Evolutionary conservation across 2,329 filamentous ascomycete species (phyloP), one percentile per base, ranked within the genome.

Genomic region (Mollisiaceae sp.): DNA sequence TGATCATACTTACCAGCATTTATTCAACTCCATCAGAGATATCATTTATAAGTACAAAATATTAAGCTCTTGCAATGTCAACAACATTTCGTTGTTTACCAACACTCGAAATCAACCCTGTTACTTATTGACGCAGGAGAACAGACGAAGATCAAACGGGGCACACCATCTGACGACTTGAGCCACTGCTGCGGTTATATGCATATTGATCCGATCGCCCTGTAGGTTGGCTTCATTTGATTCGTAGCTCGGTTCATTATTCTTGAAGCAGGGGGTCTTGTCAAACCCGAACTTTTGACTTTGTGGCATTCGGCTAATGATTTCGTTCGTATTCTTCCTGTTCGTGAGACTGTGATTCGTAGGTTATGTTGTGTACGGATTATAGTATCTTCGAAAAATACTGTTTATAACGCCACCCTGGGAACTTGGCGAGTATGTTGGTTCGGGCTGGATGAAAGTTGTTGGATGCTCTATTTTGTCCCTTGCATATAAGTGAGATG

Each of bases 321-420:
- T 54, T 54, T 24, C 22, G 24, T 32, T 54, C 50, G 24, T 54
- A 54, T 54, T 18, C 22, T 27, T 54, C 50, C 50, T 32, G 9
- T 35, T 54, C 32, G 50, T 15, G 12, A 18, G 22, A 54, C 50
- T 4, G 50, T 20, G 8, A 47, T 47, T 47, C 20, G 8, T 20
- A 9, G 43, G n/a, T 32, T 32, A 47, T 47, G 43, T 41, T 41
- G 38, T 4, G 4, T 12, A 41, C 6, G 24, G 50, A 54, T 15
- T 24, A 54, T 54, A 32, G 50, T 14, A 54, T 32, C 27, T 14
- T 15, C 24, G 22, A 54, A 45, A 8, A 5, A 45, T 35, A 39
- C 59, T 39, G 38, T 57, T 57, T 57, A 57, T 57, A 57, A 18
- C 14, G 38, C 20, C 35, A 55, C 52, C 52, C 52, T 24, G 52